Evolutionary conservation across 148 eudicot species (phyloP).

Genomic region (Heliosperma pusillum): DNA sequence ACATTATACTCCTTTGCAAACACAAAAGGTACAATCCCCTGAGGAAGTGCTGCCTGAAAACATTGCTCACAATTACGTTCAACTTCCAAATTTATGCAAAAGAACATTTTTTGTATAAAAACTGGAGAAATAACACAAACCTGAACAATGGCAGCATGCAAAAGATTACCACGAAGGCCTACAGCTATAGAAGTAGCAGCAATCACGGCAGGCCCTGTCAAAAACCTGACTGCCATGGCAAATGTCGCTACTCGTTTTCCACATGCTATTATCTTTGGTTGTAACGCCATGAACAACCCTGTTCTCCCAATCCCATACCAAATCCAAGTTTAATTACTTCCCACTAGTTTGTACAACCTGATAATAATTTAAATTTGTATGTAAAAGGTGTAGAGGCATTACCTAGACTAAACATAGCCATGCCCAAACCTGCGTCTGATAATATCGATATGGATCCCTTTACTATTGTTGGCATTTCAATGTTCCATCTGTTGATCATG

Average conservation of each 20-base stretch:
- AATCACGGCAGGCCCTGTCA: slow-evolving; percentile 95
- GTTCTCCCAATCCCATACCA: slow-evolving; percentile 1
- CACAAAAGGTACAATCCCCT: slow-evolving; percentile 92
- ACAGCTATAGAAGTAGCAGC: slow-evolving; percentile 92
- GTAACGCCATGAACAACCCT: slow-evolving; percentile 98
- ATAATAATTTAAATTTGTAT: no score
- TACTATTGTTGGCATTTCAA: slow-evolving; percentile 84
- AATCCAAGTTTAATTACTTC: neutral
- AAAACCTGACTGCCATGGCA: slow-evolving; percentile 96
- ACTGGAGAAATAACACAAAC: slow-evolving; percentile 23
- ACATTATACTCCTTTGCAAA: slow-evolving; percentile 95
- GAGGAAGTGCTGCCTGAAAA: slow-evolving; percentile 92
- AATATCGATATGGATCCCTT: slow-evolving; percentile 80
- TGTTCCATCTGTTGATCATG: slow-evolving; percentile 60
- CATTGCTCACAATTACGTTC: neutral
- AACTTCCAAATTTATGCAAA: neutral
- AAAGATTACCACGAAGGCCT: slow-evolving; percentile 80
- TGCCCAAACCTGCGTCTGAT: slow-evolving; percentile 97
- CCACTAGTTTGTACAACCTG: no score
- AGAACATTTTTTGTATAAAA: neutral
- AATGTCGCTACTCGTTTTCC: slow-evolving; percentile 84
- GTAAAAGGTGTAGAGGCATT: slow-evolving; percentile 12
- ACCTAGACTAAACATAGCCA: slow-evolving; percentile 99
- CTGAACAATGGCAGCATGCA: slow-evolving; percentile 94
- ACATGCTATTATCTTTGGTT: slow-evolving; percentile 89